Percentiles rank a stretch among this genome's conserved stretches.
phyloP scores from a whole-genome alignment of 345 rosid genomes.

The Citrus medica region DNA sequence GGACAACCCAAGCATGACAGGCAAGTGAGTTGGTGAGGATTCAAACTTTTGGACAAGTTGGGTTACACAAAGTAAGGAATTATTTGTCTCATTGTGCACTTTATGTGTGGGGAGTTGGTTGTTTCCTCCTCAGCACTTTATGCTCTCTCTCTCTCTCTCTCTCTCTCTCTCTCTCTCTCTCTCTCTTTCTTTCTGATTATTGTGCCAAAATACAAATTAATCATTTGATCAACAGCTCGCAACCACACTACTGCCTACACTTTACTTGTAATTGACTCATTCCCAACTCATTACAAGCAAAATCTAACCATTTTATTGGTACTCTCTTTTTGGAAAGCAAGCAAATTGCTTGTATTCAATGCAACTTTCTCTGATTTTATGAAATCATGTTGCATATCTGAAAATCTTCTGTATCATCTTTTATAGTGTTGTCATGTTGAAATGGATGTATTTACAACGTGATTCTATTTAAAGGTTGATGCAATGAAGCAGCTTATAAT shows the following conservation, averaged over 20 bases:
- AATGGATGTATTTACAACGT: too few species aligned
- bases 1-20: background rate
- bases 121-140: background rate
- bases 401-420: too few species aligned
- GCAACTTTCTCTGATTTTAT: too few species aligned
- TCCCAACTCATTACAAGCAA: background rate
- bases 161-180: too few species aligned
- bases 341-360: too few species aligned
- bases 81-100: conserved; percentile 24
- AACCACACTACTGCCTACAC: conserved; percentile 5
- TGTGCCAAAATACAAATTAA: background rate
- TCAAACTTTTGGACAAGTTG: background rate
- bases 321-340: too few species aligned
- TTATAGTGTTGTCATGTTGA: too few species aligned
- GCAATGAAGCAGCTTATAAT: too few species aligned
- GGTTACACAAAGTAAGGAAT: background rate
- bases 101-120: conserved; percentile 20
- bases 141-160: background rate
- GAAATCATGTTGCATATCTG: too few species aligned
- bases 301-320: background rate
- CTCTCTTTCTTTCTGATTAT: background rate
- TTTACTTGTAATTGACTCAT: conserved; percentile 19
- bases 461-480: too few species aligned
- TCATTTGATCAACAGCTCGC: conserved; percentile 23
- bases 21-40: background rate